Evolutionary conservation across 2,329 filamentous ascomycete species (phyloP).

Genomic region (Ophiocordyceps camponoti-leonardi): DNA sequence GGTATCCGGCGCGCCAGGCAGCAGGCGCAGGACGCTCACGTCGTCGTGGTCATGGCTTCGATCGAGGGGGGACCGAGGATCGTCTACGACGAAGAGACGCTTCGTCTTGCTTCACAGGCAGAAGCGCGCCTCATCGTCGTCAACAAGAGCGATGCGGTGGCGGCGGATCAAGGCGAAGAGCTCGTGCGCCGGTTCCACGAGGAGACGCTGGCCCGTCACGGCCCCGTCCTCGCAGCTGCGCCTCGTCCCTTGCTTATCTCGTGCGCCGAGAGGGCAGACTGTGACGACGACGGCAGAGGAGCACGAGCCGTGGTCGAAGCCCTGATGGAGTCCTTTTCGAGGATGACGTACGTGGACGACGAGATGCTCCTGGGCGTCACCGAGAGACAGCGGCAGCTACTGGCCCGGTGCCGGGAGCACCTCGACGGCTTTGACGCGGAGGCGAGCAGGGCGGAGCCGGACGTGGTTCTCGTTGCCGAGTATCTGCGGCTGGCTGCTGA

Average conservation of each 20-base stretch:
- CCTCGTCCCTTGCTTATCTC: conserved; percentile 36
- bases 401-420: conserved; percentile 54
- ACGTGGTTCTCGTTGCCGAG: conserved; percentile 84
- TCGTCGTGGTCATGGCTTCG: conserved; percentile 67
- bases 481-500: conserved; percentile 67
- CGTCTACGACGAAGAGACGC: conserved; percentile 35
- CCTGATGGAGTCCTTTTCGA: conserved; percentile 49
- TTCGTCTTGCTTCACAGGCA: conserved; percentile 32
- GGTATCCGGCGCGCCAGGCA: conserved; percentile 76
- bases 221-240: conserved; percentile 16
- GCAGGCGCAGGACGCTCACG: conserved; percentile 55
- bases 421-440: conserved; percentile 48
- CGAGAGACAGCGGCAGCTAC: conserved; percentile 69
- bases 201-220: conserved; percentile 3
- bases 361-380: conserved; percentile 75
- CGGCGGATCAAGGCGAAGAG: conserved; percentile 11
- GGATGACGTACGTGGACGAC: conserved; percentile 52
- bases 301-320: conserved; percentile 38
- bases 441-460: conserved; percentile 22
- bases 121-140: conserved; percentile 35
- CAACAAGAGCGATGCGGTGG: conserved; percentile 43
- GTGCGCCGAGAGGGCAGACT: conserved; percentile 36
- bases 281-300: too few species aligned
- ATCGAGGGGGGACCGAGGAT: conserved; percentile 39
- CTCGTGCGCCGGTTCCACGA: conserved; percentile 23